These are phyloP conservation scores for Russula compacta DNA, from an alignment of 768 basidiomycete genomes.

Conservation along the genomic window DNA sequence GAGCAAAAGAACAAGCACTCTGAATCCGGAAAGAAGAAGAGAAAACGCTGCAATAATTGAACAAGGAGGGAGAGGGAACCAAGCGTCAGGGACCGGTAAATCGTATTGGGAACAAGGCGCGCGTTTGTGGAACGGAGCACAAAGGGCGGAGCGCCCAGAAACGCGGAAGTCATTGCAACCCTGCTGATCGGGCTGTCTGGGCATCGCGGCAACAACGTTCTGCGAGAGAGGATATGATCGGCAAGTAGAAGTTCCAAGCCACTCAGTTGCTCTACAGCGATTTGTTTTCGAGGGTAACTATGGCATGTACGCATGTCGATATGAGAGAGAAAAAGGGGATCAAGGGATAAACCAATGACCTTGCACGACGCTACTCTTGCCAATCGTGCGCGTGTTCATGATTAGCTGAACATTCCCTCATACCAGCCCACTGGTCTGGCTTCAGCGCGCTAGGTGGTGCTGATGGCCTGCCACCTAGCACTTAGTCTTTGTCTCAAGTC, in stretches of 20 bases:
- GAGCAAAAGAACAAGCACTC: background rate
- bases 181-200: background rate
- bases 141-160: background rate
- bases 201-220: background rate
- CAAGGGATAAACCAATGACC: too few species aligned
- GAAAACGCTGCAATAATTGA: background rate
- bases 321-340: background rate
- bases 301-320: background rate
- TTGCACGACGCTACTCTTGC: too few species aligned
- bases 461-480: too few species aligned
- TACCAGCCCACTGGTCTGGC: too few species aligned
- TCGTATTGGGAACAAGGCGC: background rate
- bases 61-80: background rate
- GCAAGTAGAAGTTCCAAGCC: background rate
- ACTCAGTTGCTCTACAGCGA: background rate
- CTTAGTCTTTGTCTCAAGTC: too few species aligned
- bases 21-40: background rate
- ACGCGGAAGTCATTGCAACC: background rate
- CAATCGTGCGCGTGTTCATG: too few species aligned
- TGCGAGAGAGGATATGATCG: background rate
- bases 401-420: too few species aligned
- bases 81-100: background rate
- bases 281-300: background rate
- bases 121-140: background rate
- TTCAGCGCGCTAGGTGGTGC: too few species aligned